These are phyloP conservation scores for Tolypocladium endophyticum DNA, from an alignment of 2,329 filamentous ascomycete species.

Conservation along the genomic window DNA sequence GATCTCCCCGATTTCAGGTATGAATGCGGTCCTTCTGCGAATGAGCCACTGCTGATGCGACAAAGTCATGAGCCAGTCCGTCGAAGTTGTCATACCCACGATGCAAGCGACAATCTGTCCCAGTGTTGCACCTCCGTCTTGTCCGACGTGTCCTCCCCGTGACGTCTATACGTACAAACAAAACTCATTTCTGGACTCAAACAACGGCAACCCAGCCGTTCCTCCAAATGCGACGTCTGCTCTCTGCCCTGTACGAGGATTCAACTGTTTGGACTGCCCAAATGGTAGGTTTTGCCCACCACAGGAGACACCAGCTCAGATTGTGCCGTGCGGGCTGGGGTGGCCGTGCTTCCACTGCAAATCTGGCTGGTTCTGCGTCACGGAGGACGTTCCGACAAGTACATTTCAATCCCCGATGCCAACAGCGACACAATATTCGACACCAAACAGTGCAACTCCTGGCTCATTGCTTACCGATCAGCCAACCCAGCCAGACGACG, in stretches of 20 bases:
- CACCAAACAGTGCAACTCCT: background rate
- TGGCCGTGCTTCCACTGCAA: constrained; percentile 21
- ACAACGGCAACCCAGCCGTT: background rate
- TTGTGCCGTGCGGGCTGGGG: constrained; percentile 16
- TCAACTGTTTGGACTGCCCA: constrained; percentile 16
- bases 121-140: constrained; percentile 1
- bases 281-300: constrained; percentile 21
- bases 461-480: background rate
- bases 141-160: constrained; percentile 10
- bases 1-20: background rate
- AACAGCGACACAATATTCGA: background rate
- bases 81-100: background rate
- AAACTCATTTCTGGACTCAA: background rate
- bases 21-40: background rate
- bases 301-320: constrained; percentile 17
- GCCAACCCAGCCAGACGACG: background rate
- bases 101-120: background rate
- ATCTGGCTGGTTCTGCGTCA: constrained; percentile 17
- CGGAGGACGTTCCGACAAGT: background rate
- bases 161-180: constrained; percentile 2
- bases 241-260: constrained; percentile 15
- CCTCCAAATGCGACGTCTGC: background rate
- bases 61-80: background rate
- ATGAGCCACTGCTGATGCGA: background rate
- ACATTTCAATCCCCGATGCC: background rate